Evolutionary conservation across 305 asterid species (phyloP).

Genomic region (Ajuga reptans): DNA sequence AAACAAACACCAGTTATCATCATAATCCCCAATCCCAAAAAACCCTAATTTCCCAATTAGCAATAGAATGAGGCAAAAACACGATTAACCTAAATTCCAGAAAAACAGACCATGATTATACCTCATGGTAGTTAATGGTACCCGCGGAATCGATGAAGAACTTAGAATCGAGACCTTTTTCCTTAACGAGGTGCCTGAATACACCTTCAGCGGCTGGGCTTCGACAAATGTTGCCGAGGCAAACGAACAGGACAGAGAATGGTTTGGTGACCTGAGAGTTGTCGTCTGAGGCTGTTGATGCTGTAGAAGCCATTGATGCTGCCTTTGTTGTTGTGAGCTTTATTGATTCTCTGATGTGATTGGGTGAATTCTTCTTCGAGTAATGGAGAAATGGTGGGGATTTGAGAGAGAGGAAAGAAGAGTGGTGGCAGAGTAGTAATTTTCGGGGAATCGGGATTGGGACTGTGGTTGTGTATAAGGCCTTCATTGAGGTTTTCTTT

Average conservation of each 20-base stretch:
- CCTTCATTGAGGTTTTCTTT: conserved; percentile 32
- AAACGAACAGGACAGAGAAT: conserved; percentile 71
- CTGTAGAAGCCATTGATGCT: conserved; percentile 55
- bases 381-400: conserved; percentile 20
- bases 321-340: conserved; percentile 22
- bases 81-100: too few species aligned
- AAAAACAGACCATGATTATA: neutral
- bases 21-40: neutral
- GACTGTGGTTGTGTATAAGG: conserved; percentile 23
- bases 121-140: conserved; percentile 71
- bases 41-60: neutral
- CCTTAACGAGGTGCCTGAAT: conserved; percentile 55
- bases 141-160: conserved; percentile 89
- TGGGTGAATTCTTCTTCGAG: neutral
- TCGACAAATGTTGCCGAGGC: conserved; percentile 94
- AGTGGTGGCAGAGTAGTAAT: conserved; percentile 34
- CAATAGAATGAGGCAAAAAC: neutral
- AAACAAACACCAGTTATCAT: neutral
- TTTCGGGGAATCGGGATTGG: conserved; percentile 18
- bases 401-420: conserved; percentile 13
- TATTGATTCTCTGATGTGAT: conserved; percentile 4
- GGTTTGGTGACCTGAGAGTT: conserved; percentile 32
- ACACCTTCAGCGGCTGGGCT: conserved; percentile 89
- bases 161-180: conserved; percentile 46
- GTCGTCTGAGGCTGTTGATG: conserved; percentile 28